Evolutionary conservation across 2,329 filamentous ascomycete species (phyloP).

Genomic region (Arthrinium phaeospermum): DNA sequence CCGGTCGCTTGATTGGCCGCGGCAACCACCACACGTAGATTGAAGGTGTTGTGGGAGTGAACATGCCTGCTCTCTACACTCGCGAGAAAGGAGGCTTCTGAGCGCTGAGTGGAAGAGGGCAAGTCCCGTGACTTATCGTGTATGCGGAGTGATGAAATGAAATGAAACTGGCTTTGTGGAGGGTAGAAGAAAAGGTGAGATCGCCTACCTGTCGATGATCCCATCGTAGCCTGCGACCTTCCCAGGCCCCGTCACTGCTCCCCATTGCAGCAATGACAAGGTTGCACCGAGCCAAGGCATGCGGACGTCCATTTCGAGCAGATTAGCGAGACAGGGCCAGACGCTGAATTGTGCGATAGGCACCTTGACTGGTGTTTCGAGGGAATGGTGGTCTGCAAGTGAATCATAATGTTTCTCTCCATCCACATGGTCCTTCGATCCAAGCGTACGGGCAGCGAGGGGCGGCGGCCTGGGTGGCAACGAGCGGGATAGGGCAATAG

Average conservation of each 20-base stretch:
- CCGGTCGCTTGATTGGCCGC: background rate
- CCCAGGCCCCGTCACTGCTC: conserved; percentile 75
- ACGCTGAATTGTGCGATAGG: conserved; percentile 79
- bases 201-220: conserved; percentile 85
- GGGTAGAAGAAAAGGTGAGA: conserved; percentile 39
- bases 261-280: conserved; percentile 77
- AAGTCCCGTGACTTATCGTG: conserved; percentile 52
- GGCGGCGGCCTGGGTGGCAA: conserved; percentile 58
- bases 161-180: conserved; percentile 22
- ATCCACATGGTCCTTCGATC: conserved; percentile 33
- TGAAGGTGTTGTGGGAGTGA: background rate
- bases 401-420: conserved; percentile 29
- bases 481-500: conserved; percentile 71
- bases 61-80: conserved; percentile 33
- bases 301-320: conserved; percentile 75
- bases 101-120: conserved; percentile 44
- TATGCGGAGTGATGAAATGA: conserved; percentile 51
- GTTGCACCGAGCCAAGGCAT: conserved; percentile 91
- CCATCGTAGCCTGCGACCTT: conserved; percentile 76
- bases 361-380: conserved; percentile 35
- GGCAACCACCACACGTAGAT: background rate
- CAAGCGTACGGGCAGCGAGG: conserved; percentile 30
- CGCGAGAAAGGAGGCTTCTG: conserved; percentile 35
- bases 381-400: conserved; percentile 21
- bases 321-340: conserved; percentile 74